Evolutionary conservation across 306 rosid species (phyloP), one percentile per base, ranked within the genome.

Genomic region (Rosa lucieae): DNA sequence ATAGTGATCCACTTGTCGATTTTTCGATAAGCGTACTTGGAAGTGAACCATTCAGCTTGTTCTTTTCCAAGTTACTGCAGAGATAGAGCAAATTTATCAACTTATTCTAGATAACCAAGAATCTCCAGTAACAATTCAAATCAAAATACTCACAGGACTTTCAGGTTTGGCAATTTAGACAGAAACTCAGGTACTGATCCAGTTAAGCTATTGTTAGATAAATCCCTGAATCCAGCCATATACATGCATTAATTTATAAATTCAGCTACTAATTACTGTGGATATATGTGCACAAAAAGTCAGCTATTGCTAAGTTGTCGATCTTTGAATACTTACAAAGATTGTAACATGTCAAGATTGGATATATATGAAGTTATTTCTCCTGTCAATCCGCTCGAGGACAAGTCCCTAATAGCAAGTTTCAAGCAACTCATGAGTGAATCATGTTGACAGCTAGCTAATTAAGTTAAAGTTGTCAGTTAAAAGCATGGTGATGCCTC

Each of bases 131-230:
- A 29, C 40, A 10, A 32, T 5, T 11, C 3, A 5, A 63, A 21
- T 39, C 56, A 59, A 59, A 51, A 17, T 76, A 77, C 92, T 85
- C 82, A 87, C 92, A 89, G 71, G 70, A 77, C 80, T 56, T 72
- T 44, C 9, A 86, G 76, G 5, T 74, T 46, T 53, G 17, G 52
- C 55, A 89, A 40, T 47, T 85, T 43, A 12, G 82, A 48, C 20
- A 85, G 67, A 59, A 85, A 83, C 46, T 62, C 80, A 35, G 88
- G 89, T 7, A 89, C 51, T 37, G 67, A 3, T 32, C 93, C 90
- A 0, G 74, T 69, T 72, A 89, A 86, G 81, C 65, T 73, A 47
- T 89, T 89, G 82, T 89, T 82, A 29, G 92, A 89, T 70, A 87
- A 65, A 75, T 87, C 93, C 84, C 90, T 89, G 80, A 79, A 75